Conservation (phyloP, 331 rosid species). For the Telfairia occidentalis region DNA sequence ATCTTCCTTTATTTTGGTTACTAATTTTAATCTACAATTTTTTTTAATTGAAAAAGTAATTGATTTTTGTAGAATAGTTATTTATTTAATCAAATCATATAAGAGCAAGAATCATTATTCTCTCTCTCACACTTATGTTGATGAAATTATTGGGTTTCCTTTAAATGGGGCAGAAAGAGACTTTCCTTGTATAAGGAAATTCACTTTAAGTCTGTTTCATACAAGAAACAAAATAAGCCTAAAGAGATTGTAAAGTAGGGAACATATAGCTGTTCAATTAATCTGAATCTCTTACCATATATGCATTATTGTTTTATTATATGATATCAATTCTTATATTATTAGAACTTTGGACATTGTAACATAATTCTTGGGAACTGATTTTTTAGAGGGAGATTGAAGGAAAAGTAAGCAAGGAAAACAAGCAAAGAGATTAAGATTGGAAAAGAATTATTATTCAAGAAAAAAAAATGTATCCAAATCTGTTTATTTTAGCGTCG, state of each 20-base stretch:
- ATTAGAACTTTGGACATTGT: neutral
- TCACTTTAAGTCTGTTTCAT: conserved; percentile 5
- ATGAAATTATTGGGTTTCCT: neutral
- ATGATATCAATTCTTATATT: neutral
- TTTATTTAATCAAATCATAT: neutral
- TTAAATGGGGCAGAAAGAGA: neutral
- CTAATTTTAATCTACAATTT: neutral
- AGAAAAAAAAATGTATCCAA: neutral
- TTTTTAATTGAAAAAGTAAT: neutral
- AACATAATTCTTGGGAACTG: neutral
- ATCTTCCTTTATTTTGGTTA: neutral
- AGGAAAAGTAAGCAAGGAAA: neutral
- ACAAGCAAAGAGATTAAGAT: neutral
- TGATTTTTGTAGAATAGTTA: neutral
- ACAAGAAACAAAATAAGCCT: neutral
- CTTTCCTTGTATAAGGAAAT: neutral
- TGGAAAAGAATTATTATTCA: neutral
- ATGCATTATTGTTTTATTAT: neutral
- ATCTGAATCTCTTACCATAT: neutral
- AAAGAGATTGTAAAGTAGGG: conserved; percentile 1
- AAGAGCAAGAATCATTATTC: neutral
- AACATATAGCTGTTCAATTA: neutral
- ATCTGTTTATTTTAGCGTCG: neutral
- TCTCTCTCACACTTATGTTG: neutral
- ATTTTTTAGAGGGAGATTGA: neutral